Base-by-base conservation (phyloP, 208 protist genomes). In the Wallacemonas rigidus region DNA sequence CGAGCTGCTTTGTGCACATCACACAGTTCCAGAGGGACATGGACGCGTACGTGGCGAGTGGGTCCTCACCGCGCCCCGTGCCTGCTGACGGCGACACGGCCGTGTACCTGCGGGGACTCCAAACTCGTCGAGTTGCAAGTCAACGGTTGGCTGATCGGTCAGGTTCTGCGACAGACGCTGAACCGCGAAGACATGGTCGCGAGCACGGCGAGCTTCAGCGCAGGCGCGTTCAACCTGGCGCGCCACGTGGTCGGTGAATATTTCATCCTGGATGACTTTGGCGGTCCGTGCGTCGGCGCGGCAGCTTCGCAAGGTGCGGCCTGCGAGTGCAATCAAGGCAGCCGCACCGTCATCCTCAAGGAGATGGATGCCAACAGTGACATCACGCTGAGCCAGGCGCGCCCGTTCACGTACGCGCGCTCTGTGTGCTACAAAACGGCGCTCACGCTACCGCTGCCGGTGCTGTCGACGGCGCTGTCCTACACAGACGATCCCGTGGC, bases 261-360 rank as follows among this genome's bases (percentile, higher is more conserved):
- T 76, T 72, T 80, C 44, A 69, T 93, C 12, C 39, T 89, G 38
- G 88, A 82, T 47, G 81, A 88, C 71, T 93, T 82, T 77, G 84
- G 88, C 56, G 84, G 76, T n/a, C 26, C 39, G 55, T 80, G 77
- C 61, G 47, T 50, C 4, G 47, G 54, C 39, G 11, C 12, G 14
- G 73, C 74, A 0, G 39, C 35, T 4, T 11, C 17, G 17, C 70
- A 79, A 17, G 82, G 77, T 9, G 82, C 77, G 14, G 76, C 78
- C 55, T 85, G 71, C 68, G 5, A 43, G 6, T 93, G 85, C 75
- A 93, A 87, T 51, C 75, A 83, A 55, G 78, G 82, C 8, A 75
- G 77, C 15, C 75, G 71, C 61, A 38, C 63, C 14, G 50, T 69
- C 2, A 64, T 67, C 38, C n/a, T 81, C 45, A 81, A 81, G 55